Percentiles rank a stretch among this genome's conserved stretches.
These are phyloP conservation scores for Penicillium sp. DNA, from an alignment of 2,329 filamentous ascomycete genomes.

Conservation along the genomic window DNA sequence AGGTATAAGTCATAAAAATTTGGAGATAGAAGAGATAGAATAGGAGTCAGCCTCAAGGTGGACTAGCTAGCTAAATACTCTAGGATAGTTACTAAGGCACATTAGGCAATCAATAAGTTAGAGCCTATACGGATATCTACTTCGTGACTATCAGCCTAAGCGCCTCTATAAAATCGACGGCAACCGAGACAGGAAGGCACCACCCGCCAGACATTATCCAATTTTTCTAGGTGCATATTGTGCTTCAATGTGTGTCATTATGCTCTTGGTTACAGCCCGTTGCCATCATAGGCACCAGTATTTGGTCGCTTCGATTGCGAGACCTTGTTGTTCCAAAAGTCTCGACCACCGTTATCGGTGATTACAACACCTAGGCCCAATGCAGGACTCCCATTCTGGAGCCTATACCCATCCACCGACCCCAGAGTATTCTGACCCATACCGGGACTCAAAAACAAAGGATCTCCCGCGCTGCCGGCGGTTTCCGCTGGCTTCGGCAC, in stretches of 20 bases:
- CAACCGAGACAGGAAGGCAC: no score
- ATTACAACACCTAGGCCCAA: slow-evolving; percentile 19
- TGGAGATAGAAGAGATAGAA: no score
- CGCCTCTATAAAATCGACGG: not conserved
- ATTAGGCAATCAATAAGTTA: no score
- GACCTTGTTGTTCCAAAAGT: slow-evolving; percentile 26
- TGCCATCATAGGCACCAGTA: slow-evolving; percentile 26
- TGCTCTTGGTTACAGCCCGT: slow-evolving; percentile 7
- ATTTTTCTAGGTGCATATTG: no score
- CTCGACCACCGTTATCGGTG: slow-evolving; percentile 20
- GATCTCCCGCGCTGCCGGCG: slow-evolving; percentile 19
- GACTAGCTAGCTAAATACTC: no score
- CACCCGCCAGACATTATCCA: no score
- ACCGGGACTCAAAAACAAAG: slow-evolving; percentile 20
- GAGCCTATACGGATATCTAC: no score
- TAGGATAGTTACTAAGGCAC: no score
- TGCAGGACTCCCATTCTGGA: slow-evolving; percentile 21
- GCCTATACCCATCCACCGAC: slow-evolving; percentile 17
- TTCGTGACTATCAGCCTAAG: no score
- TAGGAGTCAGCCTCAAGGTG: no score
- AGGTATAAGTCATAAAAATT: no score
- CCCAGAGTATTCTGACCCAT: slow-evolving; percentile 3
- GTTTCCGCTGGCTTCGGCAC: slow-evolving; percentile 13
- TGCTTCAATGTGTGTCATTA: no score
- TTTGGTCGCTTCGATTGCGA: slow-evolving; percentile 19